Evolutionary conservation across 2,329 filamentous ascomycete species (phyloP), one percentile per base, ranked within the genome.

Genomic region (Bertia moriformis): DNA sequence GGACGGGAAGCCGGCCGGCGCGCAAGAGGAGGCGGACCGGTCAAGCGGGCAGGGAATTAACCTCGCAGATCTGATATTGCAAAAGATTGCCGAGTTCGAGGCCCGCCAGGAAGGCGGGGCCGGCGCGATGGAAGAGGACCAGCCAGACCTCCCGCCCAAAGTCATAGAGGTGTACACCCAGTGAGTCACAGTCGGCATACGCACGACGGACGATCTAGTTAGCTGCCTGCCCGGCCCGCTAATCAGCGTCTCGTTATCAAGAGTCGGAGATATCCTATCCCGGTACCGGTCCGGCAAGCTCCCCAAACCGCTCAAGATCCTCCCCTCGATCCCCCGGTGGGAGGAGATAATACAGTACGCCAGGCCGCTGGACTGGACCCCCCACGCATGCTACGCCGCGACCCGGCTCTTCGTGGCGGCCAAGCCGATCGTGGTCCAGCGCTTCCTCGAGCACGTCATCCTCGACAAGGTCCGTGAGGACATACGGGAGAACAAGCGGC

Each of bases 251-350:
- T n/a, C n/a, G n/a, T n/a, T n/a, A n/a, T n/a, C 7, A 27, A 86
- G 79, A 63, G 79, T 94, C 49, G 89, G 88, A 43, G 68, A 88
- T 47, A 81, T 96, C 43, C 71, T 98, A 42, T 87, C 85, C 18
- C 77, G 89, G 46, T 96, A 94, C 66, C 94, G 93, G 61, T 89
- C 83, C 13, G 91, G 91, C n/a, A 89, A 89, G 47, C 71, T 98
- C 20, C 91, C 91, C 15, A 98, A 98, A 60, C 89, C 89, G 1
- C 93, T 98, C 70, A 96, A 96, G 61, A 87, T 96, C 46, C 71
- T 98, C 5, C 91, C 91, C 2, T 88, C 87, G 1, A 75, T 96
- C 13, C 87, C 87, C 4, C 77, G 91, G 51, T 96, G 88, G 87
- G 84, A 91, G 54, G 83, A 86, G 15, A 83, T 94, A 27, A 73